Percentiles rank a stretch among this genome's conserved stretches.
phyloP scores from a whole-genome alignment of 2,329 filamentous ascomycete species.

The Parafenestella ontariensis region DNA sequence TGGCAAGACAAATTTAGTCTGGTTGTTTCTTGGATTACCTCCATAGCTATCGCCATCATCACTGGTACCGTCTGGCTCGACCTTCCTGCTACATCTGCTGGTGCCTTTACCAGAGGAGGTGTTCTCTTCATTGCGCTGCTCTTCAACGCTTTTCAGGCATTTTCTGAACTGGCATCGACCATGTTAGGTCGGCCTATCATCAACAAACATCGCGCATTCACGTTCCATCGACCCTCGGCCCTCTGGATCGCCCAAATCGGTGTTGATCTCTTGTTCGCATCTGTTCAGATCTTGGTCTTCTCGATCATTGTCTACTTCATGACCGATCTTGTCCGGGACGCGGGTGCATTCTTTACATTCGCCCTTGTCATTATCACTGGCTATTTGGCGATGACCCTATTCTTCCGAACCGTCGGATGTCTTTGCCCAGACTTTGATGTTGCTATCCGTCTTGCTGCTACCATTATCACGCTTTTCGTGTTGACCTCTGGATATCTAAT shows the following conservation, averaged over 20 bases:
- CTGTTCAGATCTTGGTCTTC: slow-evolving; percentile 67
- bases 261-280: slow-evolving; percentile 76
- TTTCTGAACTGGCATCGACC: slow-evolving; percentile 75
- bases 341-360: slow-evolving; percentile 59
- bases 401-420: slow-evolving; percentile 62
- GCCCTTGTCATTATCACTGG: slow-evolving; percentile 52
- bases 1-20: slow-evolving; percentile 85
- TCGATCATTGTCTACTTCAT: slow-evolving; percentile 60
- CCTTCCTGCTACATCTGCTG: slow-evolving; percentile 67
- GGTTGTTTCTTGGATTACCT: slow-evolving; percentile 72
- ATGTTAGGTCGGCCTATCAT: slow-evolving; percentile 80
- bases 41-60: slow-evolving; percentile 77
- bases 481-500: slow-evolving; percentile 85
- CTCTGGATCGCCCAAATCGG: slow-evolving; percentile 84
- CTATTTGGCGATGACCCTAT: slow-evolving; percentile 54
- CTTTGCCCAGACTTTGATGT: slow-evolving; percentile 83
- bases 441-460: slow-evolving; percentile 79
- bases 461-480: slow-evolving; percentile 82
- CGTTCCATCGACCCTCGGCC: slow-evolving; percentile 82
- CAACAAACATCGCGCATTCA: slow-evolving; percentile 84
- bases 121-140: slow-evolving; percentile 80
- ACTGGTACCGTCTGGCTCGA: slow-evolving; percentile 81
- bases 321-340: slow-evolving; percentile 54
- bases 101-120: slow-evolving; percentile 82
- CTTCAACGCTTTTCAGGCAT: slow-evolving; percentile 88